phyloP scores from a whole-genome alignment of 2,329 filamentous ascomycete species.

The Penicillium sp. region DNA sequence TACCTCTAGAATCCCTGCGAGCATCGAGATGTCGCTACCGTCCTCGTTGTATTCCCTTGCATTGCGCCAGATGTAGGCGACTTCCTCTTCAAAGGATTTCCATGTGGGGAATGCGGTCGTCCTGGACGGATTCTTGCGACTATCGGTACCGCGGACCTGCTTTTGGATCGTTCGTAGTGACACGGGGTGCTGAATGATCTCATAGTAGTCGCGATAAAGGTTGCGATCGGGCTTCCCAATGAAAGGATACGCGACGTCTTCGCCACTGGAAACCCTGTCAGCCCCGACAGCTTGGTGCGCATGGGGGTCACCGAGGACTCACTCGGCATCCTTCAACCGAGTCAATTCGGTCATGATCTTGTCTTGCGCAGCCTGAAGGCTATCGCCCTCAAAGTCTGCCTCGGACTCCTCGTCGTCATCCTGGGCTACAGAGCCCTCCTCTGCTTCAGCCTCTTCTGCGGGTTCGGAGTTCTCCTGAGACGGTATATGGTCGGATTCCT shows the following conservation, averaged over 20 bases:
- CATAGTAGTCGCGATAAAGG: conserved; percentile 81
- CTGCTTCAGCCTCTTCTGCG: conserved; percentile 32
- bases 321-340: conserved; percentile 31
- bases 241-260: conserved; percentile 76
- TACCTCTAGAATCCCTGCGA: conserved; percentile 82
- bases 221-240: conserved; percentile 76
- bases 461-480: conserved; percentile 33
- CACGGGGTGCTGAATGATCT: conserved; percentile 78
- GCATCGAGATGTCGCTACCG: conserved; percentile 78
- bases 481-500: conserved; percentile 31
- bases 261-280: conserved; percentile 53
- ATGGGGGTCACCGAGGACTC: background rate
- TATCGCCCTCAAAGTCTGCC: conserved; percentile 71
- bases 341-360: conserved; percentile 76
- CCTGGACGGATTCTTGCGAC: conserved; percentile 65
- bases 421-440: conserved; percentile 21
- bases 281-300: background rate
- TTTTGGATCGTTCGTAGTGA: conserved; percentile 80
- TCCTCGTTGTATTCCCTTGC: conserved; percentile 91
- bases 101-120: conserved; percentile 79
- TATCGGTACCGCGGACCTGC: conserved; percentile 73
- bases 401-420: conserved; percentile 63
- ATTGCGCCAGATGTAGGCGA: conserved; percentile 84
- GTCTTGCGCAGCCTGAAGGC: conserved; percentile 84
- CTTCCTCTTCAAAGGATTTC: conserved; percentile 79